Percentiles rank a stretch among this genome's conserved stretches.
These are phyloP conservation scores for Sarcodon sp. DNA, from an alignment of 768 basidiomycete genomes.

Conservation along the genomic window DNA sequence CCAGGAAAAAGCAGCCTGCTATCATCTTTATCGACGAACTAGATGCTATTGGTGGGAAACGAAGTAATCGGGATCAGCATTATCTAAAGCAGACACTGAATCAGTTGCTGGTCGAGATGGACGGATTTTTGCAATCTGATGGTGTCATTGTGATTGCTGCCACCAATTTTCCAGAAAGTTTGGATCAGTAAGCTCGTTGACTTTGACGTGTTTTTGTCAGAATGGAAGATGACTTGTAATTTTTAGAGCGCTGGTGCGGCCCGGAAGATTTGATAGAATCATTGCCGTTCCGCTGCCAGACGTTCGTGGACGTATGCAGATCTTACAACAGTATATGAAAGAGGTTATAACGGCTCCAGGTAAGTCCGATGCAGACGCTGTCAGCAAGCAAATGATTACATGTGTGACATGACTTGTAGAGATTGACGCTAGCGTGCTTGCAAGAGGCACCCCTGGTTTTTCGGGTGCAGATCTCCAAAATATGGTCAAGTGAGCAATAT, in stretches of 20 bases:
- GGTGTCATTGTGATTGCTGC: conserved; percentile 93
- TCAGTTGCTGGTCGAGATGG: conserved; percentile 93
- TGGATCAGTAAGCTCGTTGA: conserved; percentile 60
- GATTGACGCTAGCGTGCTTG: conserved; percentile 79
- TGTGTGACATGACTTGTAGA: conserved; percentile 22
- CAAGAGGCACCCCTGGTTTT: conserved; percentile 91
- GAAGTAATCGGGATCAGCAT: conserved; percentile 72
- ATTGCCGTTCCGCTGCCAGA: conserved; percentile 94
- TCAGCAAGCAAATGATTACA: conserved; percentile 1
- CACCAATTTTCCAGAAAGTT: conserved; percentile 94
- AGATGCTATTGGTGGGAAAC: conserved; percentile 87
- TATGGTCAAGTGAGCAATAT: conserved; percentile 70
- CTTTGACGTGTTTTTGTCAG: neutral
- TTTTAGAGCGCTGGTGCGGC: conserved; percentile 80
- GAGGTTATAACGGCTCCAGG: conserved; percentile 54
- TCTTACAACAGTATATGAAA: conserved; percentile 84
- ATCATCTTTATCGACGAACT: conserved; percentile 99
- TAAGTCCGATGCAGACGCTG: conserved; percentile 13
- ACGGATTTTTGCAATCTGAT: conserved; percentile 89
- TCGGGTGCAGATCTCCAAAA: conserved; percentile 96
- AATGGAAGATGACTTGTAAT: neutral
- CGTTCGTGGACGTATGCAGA: conserved; percentile 86
- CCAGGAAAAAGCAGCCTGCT: conserved; percentile 88
- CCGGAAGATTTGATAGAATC: conserved; percentile 91
- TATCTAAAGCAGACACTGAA: conserved; percentile 94